These are phyloP conservation scores for Fusarium pseudoanthophilum DNA, from an alignment of 2,329 filamentous ascomycete genomes.

Conservation along the genomic window DNA sequence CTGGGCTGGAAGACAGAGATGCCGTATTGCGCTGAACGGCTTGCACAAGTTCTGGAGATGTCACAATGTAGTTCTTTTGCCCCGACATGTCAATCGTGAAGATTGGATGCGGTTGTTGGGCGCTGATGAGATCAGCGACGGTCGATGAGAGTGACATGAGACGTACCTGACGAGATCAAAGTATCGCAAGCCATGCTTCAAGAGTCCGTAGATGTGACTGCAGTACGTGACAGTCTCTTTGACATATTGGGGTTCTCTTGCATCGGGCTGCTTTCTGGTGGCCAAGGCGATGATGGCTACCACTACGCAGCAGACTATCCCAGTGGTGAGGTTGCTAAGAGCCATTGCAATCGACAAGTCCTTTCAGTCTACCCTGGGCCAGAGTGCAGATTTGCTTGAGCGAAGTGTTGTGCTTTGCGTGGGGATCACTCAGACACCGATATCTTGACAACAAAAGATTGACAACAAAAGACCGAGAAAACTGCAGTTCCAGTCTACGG, in stretches of 20 bases:
- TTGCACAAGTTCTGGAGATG: slow-evolving; percentile 35
- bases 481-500: not conserved
- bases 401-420: not conserved
- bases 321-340: slow-evolving; percentile 10
- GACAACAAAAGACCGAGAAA: not conserved
- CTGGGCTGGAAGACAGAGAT: slow-evolving; percentile 30
- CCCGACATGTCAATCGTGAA: slow-evolving; percentile 40
- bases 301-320: slow-evolving; percentile 15
- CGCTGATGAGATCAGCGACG: slow-evolving; percentile 7
- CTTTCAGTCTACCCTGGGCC: not conserved
- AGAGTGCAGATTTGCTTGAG: no score
- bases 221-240: slow-evolving; percentile 26
- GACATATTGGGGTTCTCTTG: slow-evolving; percentile 23
- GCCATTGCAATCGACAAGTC: not conserved
- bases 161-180: slow-evolving; percentile 33
- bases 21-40: slow-evolving; percentile 34
- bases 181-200: slow-evolving; percentile 33
- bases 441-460: not conserved
- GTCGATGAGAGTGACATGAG: fast-evolving
- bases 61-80: slow-evolving; percentile 38
- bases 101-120: slow-evolving; percentile 36
- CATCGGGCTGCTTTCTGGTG: slow-evolving; percentile 13
- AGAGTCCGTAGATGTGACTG: slow-evolving; percentile 29
- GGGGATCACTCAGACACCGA: not conserved
- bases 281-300: not conserved